These are phyloP conservation scores for Arthrobotrys iridis DNA, from an alignment of 2,329 filamentous ascomycete species.

Conservation along the genomic window DNA sequence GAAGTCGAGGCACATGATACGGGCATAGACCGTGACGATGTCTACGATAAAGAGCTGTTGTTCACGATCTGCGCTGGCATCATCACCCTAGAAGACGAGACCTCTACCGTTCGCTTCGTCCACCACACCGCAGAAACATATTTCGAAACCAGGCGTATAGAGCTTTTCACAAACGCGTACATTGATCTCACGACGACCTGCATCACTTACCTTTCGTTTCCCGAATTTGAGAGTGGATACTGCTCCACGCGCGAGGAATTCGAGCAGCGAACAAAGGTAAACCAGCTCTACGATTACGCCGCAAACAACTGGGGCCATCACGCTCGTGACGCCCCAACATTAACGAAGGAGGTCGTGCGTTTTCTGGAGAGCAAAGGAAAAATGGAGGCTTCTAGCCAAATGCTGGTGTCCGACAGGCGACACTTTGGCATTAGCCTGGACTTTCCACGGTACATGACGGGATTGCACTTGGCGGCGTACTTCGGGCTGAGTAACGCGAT, in stretches of 20 bases:
- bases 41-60: not conserved
- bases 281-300: constrained; percentile 60
- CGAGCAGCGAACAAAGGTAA: constrained; percentile 53
- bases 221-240: constrained; percentile 55
- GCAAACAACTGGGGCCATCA: constrained; percentile 61
- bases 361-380: constrained; percentile 55
- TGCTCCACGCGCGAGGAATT: constrained; percentile 47
- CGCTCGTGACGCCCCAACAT: constrained; percentile 53
- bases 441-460: constrained; percentile 49
- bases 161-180: not conserved
- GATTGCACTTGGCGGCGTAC: constrained; percentile 57
- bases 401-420: constrained; percentile 36
- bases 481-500: constrained; percentile 54
- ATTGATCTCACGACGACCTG: constrained; percentile 51
- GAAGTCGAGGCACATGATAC: not conserved
- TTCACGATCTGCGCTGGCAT: not conserved
- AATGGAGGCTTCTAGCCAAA: constrained; percentile 55
- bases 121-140: constrained; percentile 7
- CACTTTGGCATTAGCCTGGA: not conserved
- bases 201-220: constrained; percentile 59
- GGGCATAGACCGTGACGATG: not conserved
- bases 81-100: constrained; percentile 1
- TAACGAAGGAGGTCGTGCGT: constrained; percentile 17
- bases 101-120: not conserved
- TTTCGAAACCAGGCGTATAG: not conserved